Evolutionary conservation across 257 asterid genomes (phyloP), one percentile per base, ranked within the genome.

Genomic region (Forsythia suspensa): DNA sequence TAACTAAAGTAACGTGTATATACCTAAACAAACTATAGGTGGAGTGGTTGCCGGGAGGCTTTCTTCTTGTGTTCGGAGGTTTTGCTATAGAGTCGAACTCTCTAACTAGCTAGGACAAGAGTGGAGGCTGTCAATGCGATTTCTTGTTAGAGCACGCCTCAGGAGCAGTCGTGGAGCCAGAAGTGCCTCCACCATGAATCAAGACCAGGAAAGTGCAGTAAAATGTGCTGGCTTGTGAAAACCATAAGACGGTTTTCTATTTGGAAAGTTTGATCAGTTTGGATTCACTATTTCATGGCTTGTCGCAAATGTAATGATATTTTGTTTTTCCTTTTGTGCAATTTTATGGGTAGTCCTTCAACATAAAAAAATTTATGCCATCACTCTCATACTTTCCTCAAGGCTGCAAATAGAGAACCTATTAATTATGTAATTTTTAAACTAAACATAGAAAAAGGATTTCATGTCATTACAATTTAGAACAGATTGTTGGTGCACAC

Each of bases 231-330:
- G 74, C 73, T 29, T 39, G 65, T 39, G 69, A 63, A 61, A 42
- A 69, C 69, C 44, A 6, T 34, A 61, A 66, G 57, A 72, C 61
- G 76, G 70, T 65, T 57, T 52, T 70, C 48, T 20, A 36, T 69
- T 71, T 75, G 36, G 73, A 57, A 72, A n/a, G 20, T 71, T 78
- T 73, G 79, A 76, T 80, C 44, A 18, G 67, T 81, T 84, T 86
- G 84, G 82, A 86, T 80, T 83, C 80, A 70, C 82, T 86, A 37
- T 73, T 84, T 78, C 78, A 71, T 79, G 59, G 70, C 67, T 76
- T 67, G 43, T 85, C 69, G 82, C 81, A 43, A 38, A 70, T 77
- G 75, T 83, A 72, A 78, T 75, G 42, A 15, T 81, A 36, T 82
- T 69, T 66, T 18, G 4, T 34, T 38, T 1, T 41, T 24, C 29